A percentile compares a stretch with the other conserved stretches of the same genome.
Conservation (phyloP, 768 basidiomycete species). For the Lactifluus pinguis region DNA sequence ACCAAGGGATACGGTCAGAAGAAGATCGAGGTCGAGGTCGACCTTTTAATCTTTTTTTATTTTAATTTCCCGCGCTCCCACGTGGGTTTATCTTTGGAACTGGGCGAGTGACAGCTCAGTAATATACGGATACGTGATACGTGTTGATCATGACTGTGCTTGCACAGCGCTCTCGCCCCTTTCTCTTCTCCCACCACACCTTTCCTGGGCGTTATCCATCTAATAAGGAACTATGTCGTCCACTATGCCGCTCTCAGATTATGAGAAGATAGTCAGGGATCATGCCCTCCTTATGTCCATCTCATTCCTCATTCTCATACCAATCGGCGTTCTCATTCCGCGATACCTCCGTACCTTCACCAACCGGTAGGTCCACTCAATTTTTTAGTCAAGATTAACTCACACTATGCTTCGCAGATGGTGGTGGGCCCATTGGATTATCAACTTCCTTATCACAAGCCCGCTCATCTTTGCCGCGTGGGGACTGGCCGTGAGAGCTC, state of each 20-base stretch:
- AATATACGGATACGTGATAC: too few species aligned
- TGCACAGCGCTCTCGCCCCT: too few species aligned
- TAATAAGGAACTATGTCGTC: neutral
- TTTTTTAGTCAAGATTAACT: neutral
- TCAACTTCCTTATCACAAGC: conserved; percentile 29
- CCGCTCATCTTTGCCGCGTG: conserved; percentile 48
- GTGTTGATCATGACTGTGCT: too few species aligned
- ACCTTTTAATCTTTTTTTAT: neutral
- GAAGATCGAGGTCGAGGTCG: neutral
- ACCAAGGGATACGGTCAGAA: conserved; percentile 22
- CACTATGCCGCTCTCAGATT: neutral
- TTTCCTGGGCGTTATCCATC: neutral
- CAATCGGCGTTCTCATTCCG: conserved; percentile 1
- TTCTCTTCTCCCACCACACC: neutral
- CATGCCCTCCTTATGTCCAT: conserved; percentile 1
- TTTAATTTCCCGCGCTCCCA: neutral
- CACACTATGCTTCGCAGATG: conserved; percentile 1
- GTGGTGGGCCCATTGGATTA: conserved; percentile 7
- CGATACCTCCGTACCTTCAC: conserved; percentile 14
- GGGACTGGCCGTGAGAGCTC: conserved; percentile 27
- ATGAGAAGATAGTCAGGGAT: conserved; percentile 9
- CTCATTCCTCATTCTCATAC: conserved; percentile 5
- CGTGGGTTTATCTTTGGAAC: too few species aligned
- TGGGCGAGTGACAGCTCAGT: too few species aligned
- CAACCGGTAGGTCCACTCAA: neutral